Percentiles rank a stretch among this genome's conserved stretches.
These are phyloP conservation scores for Boletus semigastroideus DNA, from an alignment of 1,284 basidiomycete genomes.

Conservation along the genomic window DNA sequence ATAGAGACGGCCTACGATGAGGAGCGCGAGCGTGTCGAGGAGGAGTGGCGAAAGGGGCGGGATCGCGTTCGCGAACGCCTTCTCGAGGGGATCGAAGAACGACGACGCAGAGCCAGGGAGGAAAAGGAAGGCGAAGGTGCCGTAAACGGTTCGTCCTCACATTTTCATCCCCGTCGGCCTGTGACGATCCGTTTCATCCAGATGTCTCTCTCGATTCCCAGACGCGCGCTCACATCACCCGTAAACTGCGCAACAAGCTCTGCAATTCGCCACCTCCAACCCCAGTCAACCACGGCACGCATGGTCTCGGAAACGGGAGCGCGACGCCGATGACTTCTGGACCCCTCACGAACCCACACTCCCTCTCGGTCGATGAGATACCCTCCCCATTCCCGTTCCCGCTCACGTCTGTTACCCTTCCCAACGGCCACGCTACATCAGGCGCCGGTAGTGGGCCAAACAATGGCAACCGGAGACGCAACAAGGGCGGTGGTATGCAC, in stretches of 20 bases:
- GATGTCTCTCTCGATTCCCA: conserved; percentile 71
- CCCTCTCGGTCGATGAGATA: conserved; percentile 76
- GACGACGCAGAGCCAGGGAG: conserved; percentile 69
- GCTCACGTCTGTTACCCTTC: conserved; percentile 49
- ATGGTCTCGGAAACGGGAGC: conserved; percentile 36
- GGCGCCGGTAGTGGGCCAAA: conserved; percentile 36
- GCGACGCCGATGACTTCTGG: conserved; percentile 56
- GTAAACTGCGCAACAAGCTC: conserved; percentile 76
- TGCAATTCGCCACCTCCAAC: conserved; percentile 65
- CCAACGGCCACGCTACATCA: conserved; percentile 34
- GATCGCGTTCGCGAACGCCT: conserved; percentile 70
- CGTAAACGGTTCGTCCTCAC: conserved; percentile 48
- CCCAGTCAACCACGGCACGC: conserved; percentile 40
- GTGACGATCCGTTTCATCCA: conserved; percentile 25
- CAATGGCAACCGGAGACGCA: conserved; percentile 50
- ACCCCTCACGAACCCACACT: conserved; percentile 73
- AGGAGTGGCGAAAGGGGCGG: conserved; percentile 71
- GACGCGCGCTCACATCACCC: conserved; percentile 74
- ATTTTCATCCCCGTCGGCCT: neutral
- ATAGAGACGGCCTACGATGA: conserved; percentile 72
- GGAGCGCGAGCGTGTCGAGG: conserved; percentile 71
- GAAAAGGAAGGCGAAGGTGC: conserved; percentile 81
- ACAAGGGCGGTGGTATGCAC: conserved; percentile 57
- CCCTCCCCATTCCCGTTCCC: conserved; percentile 80
- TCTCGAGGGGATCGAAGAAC: conserved; percentile 80